phyloP scores from a whole-genome alignment of 2,329 filamentous ascomycete species.

The Pseudogymnoascus sp. region DNA sequence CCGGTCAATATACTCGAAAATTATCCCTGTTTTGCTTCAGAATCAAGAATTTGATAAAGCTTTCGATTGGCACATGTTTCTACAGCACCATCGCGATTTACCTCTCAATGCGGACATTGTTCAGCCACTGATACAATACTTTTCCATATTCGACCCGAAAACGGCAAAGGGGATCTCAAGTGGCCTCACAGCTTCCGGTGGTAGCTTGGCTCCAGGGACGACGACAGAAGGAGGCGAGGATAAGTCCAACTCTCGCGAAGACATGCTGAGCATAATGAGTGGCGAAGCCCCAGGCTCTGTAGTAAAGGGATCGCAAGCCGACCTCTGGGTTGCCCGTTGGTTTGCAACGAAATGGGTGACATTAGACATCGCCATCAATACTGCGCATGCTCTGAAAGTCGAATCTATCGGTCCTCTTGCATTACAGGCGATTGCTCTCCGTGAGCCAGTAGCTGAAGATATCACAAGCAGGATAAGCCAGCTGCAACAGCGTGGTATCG shows the following conservation, averaged over 20 bases:
- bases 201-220: conserved; percentile 18
- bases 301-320: background rate
- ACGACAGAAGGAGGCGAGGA: conserved; percentile 12
- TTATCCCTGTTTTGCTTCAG: conserved; percentile 35
- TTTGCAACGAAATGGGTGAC: conserved; percentile 72
- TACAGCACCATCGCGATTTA: conserved; percentile 35
- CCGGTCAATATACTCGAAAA: conserved; percentile 35
- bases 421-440: conserved; percentile 66
- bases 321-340: conserved; percentile 62
- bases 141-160: conserved; percentile 27
- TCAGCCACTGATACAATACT: conserved; percentile 33
- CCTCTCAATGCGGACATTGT: conserved; percentile 33
- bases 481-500: conserved; percentile 55
- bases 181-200: conserved; percentile 21
- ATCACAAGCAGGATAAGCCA: conserved; percentile 53
- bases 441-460: conserved; percentile 48
- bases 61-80: conserved; percentile 38
- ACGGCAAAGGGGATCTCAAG: conserved; percentile 21
- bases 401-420: conserved; percentile 66
- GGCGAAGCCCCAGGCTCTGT: background rate
- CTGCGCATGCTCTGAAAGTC: conserved; percentile 63
- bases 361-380: conserved; percentile 61
- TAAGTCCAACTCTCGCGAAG: conserved; percentile 20
- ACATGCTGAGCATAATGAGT: background rate
- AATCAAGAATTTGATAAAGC: conserved; percentile 32